Evolutionary conservation across 768 basidiomycete genomes (phyloP).

Genomic region (Tricholoma sp.): DNA sequence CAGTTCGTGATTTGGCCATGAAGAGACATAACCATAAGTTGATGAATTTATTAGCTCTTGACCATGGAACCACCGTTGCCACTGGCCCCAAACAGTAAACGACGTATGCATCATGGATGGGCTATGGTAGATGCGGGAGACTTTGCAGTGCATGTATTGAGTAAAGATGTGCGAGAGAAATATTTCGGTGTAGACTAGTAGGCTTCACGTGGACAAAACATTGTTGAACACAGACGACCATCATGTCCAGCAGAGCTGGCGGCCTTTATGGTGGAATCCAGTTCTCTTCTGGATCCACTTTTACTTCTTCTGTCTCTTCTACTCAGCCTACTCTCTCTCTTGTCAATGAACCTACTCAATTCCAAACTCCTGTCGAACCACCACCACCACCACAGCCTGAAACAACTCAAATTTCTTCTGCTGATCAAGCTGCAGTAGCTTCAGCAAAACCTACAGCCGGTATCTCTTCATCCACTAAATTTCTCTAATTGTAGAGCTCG

Average conservation of each 20-base stretch:
- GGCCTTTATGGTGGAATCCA: constrained; percentile 86
- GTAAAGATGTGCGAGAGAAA: constrained; percentile 57
- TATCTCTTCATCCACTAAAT: constrained; percentile 50
- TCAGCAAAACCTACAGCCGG: constrained; percentile 50
- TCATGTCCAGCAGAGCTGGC: constrained; percentile 74
- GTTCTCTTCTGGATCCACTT: constrained; percentile 66
- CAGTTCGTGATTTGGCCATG: constrained; percentile 38
- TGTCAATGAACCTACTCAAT: constrained; percentile 12
- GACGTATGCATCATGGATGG: constrained; percentile 66
- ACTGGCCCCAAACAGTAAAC: constrained; percentile 60
- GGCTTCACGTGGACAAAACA: constrained; percentile 11
- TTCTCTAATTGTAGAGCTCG: constrained; percentile 42
- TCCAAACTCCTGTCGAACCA: constrained; percentile 18
- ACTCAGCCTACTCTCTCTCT: constrained; percentile 16
- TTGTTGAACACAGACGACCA: constrained; percentile 12
- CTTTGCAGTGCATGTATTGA: constrained; percentile 76
- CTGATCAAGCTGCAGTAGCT: constrained; percentile 21
- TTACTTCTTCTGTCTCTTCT: constrained; percentile 35
- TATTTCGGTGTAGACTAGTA: constrained; percentile 46
- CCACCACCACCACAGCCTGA: constrained; percentile 18
- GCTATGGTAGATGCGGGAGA: constrained; percentile 78
- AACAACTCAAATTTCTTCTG: constrained; percentile 21
- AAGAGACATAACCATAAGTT: background rate
- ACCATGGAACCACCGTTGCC: constrained; percentile 50
- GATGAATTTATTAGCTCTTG: constrained; percentile 41